phyloP scores from a whole-genome alignment of 257 asterid genomes.

The Echium plantagineum region DNA sequence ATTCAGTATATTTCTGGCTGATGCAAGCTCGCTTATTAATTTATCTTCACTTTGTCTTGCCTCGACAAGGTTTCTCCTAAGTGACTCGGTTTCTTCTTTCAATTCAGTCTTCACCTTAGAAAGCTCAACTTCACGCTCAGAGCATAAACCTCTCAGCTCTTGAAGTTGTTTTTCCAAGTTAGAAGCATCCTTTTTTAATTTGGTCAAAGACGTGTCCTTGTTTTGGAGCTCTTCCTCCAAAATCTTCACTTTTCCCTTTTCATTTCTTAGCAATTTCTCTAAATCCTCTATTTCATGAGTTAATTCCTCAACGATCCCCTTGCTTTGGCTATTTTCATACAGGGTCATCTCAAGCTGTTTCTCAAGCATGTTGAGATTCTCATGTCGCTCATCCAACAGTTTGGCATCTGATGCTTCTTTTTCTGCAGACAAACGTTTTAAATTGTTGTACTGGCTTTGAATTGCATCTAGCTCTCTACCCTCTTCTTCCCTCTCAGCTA shows the following conservation, averaged over 20 bases:
- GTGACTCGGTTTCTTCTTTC: conserved; percentile 34
- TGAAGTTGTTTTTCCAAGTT: conserved; percentile 40
- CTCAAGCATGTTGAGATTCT: conserved; percentile 32
- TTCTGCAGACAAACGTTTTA: conserved; percentile 31
- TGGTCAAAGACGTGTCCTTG: conserved; percentile 28
- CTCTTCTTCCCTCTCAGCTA: conserved; percentile 36
- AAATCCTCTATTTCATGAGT: conserved; percentile 39
- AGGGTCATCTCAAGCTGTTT: conserved; percentile 34
- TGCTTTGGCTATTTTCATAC: conserved; percentile 26
- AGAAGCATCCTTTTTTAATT: conserved; percentile 42
- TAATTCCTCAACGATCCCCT: conserved; percentile 31
- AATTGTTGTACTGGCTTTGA: conserved; percentile 30
- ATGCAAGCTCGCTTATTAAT: conserved; percentile 34
- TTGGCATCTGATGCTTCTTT: conserved; percentile 44
- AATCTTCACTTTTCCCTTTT: conserved; percentile 26
- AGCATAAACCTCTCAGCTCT: conserved; percentile 37
- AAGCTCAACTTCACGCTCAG: conserved; percentile 43
- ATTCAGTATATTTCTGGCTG: conserved; percentile 30
- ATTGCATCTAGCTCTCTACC: conserved; percentile 27
- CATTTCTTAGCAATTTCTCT: conserved; percentile 28
- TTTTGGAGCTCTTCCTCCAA: conserved; percentile 37
- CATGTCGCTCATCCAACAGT: conserved; percentile 40
- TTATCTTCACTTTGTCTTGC: conserved; percentile 22
- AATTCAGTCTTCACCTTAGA: conserved; percentile 32
- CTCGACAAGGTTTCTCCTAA: conserved; percentile 33